phyloP scores from a whole-genome alignment of 106 monocot genomes.

The Hemerocallis citrina region DNA sequence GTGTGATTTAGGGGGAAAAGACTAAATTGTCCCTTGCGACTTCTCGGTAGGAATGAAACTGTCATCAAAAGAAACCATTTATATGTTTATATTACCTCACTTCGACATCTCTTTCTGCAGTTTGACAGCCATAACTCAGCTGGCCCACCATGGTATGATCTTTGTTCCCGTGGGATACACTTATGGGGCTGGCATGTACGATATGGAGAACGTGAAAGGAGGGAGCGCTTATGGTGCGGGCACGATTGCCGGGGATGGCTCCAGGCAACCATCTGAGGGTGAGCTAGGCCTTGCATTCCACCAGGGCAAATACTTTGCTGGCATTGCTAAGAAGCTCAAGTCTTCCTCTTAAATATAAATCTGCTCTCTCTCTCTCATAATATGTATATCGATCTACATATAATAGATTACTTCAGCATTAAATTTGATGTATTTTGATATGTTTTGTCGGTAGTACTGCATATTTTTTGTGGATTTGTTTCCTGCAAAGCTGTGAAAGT shows the following conservation, averaged over 20 bases:
- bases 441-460: too few relatives aligned
- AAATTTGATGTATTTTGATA: too few relatives aligned
- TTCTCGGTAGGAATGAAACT: too few relatives aligned
- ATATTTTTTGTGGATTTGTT: too few relatives aligned
- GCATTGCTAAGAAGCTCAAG: conserved; percentile 66
- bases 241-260: conserved; percentile 71
- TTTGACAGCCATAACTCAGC: conserved; percentile 72
- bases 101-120: conserved; percentile 33
- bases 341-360: not conserved
- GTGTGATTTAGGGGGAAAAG: too few relatives aligned
- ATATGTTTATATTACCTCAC: too few relatives aligned
- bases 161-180: conserved; percentile 82
- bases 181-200: conserved; percentile 72
- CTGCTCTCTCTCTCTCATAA: not conserved
- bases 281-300: conserved; percentile 60
- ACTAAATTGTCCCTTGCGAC: too few relatives aligned
- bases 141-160: conserved; percentile 74
- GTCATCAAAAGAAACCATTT: too few relatives aligned
- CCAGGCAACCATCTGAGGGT: conserved; percentile 43
- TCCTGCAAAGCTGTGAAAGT: too few relatives aligned
- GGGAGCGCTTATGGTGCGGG: conserved; percentile 79
- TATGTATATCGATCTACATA: too few relatives aligned
- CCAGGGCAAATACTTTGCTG: conserved; percentile 69
- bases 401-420: too few relatives aligned
- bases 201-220: conserved; percentile 58